Percentiles rank a stretch among this genome's conserved stretches.
Conservation (phyloP, 371 early-diverging fungal species). For the Mortierella sp. region DNA sequence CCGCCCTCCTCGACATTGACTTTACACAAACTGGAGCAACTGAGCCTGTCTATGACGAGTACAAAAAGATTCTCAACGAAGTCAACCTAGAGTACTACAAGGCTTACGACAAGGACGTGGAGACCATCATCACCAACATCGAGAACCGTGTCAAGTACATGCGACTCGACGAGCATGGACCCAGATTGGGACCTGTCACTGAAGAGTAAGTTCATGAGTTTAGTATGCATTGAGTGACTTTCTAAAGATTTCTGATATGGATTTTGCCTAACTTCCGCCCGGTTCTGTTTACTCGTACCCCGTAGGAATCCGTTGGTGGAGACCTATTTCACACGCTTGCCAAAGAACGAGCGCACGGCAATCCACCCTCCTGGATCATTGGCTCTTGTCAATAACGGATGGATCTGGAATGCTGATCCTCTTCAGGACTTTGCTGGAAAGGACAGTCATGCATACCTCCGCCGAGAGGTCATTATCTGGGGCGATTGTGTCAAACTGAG, state of each 20-base stretch:
- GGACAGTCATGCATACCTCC: slow-evolving; percentile 88
- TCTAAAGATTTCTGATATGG: neutral
- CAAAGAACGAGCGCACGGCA: slow-evolving; percentile 57
- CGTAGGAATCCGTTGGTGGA: slow-evolving; percentile 86
- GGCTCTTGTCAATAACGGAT: slow-evolving; percentile 95
- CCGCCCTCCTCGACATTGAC: slow-evolving; percentile 31
- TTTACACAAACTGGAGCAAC: slow-evolving; percentile 12
- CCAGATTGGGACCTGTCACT: slow-evolving; percentile 67
- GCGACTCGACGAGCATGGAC: slow-evolving; percentile 84
- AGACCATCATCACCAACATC: slow-evolving; percentile 80
- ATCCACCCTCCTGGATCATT: slow-evolving; percentile 71
- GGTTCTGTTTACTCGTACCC: neutral
- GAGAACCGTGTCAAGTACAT: slow-evolving; percentile 86
- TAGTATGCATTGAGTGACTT: neutral
- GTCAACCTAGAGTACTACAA: slow-evolving; percentile 89
- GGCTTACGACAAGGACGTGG: slow-evolving; percentile 87
- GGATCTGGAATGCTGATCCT: slow-evolving; percentile 99
- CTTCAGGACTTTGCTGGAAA: slow-evolving; percentile 93
- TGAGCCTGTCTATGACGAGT: slow-evolving; percentile 57
- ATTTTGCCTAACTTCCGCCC: neutral
- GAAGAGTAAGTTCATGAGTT: slow-evolving; percentile 58
- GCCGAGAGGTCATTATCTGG: slow-evolving; percentile 97
- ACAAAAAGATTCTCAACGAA: slow-evolving; percentile 77
- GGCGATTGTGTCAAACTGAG: slow-evolving; percentile 98
- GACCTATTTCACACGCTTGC: slow-evolving; percentile 91